These are phyloP conservation scores for Astraeus odoratus DNA, from an alignment of 768 basidiomycete species.

Conservation along the genomic window DNA sequence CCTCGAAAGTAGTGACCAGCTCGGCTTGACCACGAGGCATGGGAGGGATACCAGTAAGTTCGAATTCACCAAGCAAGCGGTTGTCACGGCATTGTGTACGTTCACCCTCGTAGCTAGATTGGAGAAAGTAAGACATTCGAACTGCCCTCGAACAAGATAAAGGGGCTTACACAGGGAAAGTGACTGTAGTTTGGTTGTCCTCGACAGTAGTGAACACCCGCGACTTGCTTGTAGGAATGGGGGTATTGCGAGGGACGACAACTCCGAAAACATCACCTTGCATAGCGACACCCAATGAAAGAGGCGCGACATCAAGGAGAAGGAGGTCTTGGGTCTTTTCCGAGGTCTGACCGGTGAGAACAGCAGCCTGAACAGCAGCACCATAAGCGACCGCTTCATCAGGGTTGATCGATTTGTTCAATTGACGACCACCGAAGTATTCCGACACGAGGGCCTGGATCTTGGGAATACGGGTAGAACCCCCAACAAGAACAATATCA, in stretches of 20 bases:
- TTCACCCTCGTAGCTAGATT: constrained; percentile 88
- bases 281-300: constrained; percentile 99
- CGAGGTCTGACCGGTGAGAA: constrained; percentile 96
- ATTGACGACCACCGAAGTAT: constrained; percentile 94
- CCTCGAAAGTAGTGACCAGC: constrained; percentile 98
- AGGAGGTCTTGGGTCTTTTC: constrained; percentile 99
- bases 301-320: constrained; percentile 95
- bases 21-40: constrained; percentile 99
- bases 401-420: constrained; percentile 99
- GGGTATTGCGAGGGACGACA: constrained; percentile 98
- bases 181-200: constrained; percentile 99
- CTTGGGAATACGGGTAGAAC: constrained; percentile 99
- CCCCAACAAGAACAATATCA: constrained; percentile 99
- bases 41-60: constrained; percentile 97
- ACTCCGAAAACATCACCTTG: constrained; percentile 99
- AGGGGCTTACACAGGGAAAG: constrained; percentile 86
- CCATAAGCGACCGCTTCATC: constrained; percentile 99
- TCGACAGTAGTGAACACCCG: constrained; percentile 99
- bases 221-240: constrained; percentile 99
- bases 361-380: constrained; percentile 98
- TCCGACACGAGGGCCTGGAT: constrained; percentile 97
- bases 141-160: neutral
- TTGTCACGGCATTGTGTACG: constrained; percentile 99
- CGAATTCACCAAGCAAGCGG: constrained; percentile 98
- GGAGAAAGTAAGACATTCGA: constrained; percentile 4